Percentiles rank a stretch among this genome's conserved stretches.
Evolutionary conservation across 2,329 filamentous ascomycete species (phyloP).

Genomic region (Aspergillus thermomutatus): DNA sequence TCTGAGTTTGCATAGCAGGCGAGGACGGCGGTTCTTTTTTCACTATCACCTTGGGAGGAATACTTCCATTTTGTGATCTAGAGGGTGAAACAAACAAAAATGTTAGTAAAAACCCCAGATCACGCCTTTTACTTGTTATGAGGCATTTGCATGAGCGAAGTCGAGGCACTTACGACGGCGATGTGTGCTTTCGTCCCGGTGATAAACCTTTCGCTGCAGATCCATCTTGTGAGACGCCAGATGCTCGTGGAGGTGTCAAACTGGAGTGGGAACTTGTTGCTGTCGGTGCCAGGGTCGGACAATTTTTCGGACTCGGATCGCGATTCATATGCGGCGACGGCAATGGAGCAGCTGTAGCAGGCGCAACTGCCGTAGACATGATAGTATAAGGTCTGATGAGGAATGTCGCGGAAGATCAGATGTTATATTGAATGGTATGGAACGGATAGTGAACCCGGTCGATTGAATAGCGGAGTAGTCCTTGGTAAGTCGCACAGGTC

Average conservation of each 20-base stretch:
- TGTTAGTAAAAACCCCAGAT: slow-evolving; percentile 11
- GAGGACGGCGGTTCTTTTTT: slow-evolving; percentile 91
- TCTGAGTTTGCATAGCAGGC: slow-evolving; percentile 67
- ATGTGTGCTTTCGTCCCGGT: slow-evolving; percentile 36
- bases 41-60: slow-evolving; percentile 77
- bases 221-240: slow-evolving; percentile 33
- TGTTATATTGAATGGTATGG: background rate
- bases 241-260: slow-evolving; percentile 32
- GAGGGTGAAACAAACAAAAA: background rate
- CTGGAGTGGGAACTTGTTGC: slow-evolving; percentile 30
- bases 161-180: slow-evolving; percentile 47
- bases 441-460: background rate
- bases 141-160: background rate
- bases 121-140: background rate
- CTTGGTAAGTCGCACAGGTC: background rate
- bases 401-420: background rate
- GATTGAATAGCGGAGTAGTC: background rate
- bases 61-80: slow-evolving; percentile 44
- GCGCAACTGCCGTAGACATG: slow-evolving; percentile 50
- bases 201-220: slow-evolving; percentile 30
- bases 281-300: slow-evolving; percentile 40
- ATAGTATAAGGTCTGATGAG: slow-evolving; percentile 3
- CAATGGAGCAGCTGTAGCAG: slow-evolving; percentile 42
- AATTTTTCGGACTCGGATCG: slow-evolving; percentile 44
- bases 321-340: slow-evolving; percentile 42